Evolutionary conservation across 192 early-diverging fungal species (phyloP), one percentile per base, ranked within the genome.

Genomic region (Spinellus fusiger): DNA sequence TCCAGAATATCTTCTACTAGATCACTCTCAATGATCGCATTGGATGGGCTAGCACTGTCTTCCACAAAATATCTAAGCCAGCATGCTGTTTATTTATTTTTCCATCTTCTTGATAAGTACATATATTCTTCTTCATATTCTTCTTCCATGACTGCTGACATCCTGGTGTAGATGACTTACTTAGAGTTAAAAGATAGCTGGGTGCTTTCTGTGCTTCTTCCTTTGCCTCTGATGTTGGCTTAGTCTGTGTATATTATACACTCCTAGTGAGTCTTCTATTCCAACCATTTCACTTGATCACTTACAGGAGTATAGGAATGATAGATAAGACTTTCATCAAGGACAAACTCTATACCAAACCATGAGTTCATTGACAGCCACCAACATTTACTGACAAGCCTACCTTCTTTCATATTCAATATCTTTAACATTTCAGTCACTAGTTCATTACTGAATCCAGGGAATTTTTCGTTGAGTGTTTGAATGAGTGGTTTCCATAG

Each of bases 31-130:
- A 73, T 57, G 5, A 51, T 31, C 9, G 31, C 27, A 18, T 51
- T 49, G 23, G 52, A 32, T n/a, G 60, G 38, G 13, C 18, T 3
- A 20, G 4, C 20, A 2, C 22, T 49, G n/a, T 62, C 37, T 12
- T 77, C 64, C 2, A 84, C 35, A 25, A 86, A 70, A 68, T 79
- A 71, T 10, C 72, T 71, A 4, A 84, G 56, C 85, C 85, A 87
- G 10, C 77, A 74, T 10, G 77, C 82, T 28, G 26, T n/a, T 44
- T 16, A 1, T 32, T n/a, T 20, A 32, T 26, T 23, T 18, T 23
- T 28, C 22, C 25, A 32, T 51, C 4, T 12, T 26, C 27, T 40
- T 25, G 7, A 18, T 28, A 13, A 32, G 5, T 1, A 18, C 4
- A n/a, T 33, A 3, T 66, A 13, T 25, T 1, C 12, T 10, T 52